Percentiles rank a stretch among this genome's conserved stretches.
Evolutionary conservation across 495 filamentous ascomycete species (phyloP).

Genomic region (Opeltia flavorubescens): DNA sequence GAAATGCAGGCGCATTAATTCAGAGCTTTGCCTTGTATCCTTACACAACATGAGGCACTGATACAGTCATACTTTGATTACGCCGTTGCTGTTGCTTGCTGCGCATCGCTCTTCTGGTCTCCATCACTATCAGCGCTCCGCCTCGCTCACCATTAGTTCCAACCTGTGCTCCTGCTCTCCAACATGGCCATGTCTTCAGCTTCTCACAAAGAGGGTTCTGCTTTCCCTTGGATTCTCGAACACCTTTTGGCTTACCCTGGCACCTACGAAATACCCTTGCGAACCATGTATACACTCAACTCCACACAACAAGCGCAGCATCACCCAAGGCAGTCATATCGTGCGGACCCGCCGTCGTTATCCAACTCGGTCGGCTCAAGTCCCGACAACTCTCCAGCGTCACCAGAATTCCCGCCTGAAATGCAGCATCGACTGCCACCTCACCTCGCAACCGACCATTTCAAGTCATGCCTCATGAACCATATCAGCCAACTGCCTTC

Average conservation of each 20-base stretch:
- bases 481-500: conserved; percentile 49
- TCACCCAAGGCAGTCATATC: conserved; percentile 19
- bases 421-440: conserved; percentile 22
- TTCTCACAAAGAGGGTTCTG: conserved; percentile 27
- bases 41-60: not conserved
- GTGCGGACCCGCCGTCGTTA: conserved; percentile 22
- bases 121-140: conserved; percentile 1
- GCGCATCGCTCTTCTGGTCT: not conserved
- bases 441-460: conserved; percentile 39
- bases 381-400: conserved; percentile 25
- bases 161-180: not conserved
- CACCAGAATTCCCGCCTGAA: conserved; percentile 21
- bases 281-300: conserved; percentile 63
- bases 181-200: conserved; percentile 5
- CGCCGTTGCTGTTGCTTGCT: not conserved
- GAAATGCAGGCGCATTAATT: too few relatives aligned
- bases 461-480: conserved; percentile 45
- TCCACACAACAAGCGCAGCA: conserved; percentile 37
- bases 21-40: too few relatives aligned
- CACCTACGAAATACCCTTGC: conserved; percentile 57
- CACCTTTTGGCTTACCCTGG: conserved; percentile 52
- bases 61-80: not conserved
- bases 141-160: conserved; percentile 1
- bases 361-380: conserved; percentile 21
- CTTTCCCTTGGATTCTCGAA: conserved; percentile 49